A percentile compares a stretch with the other conserved stretches of the same genome.
phyloP scores from a whole-genome alignment of 345 rosid genomes.

The Sonneratia caseolaris region DNA sequence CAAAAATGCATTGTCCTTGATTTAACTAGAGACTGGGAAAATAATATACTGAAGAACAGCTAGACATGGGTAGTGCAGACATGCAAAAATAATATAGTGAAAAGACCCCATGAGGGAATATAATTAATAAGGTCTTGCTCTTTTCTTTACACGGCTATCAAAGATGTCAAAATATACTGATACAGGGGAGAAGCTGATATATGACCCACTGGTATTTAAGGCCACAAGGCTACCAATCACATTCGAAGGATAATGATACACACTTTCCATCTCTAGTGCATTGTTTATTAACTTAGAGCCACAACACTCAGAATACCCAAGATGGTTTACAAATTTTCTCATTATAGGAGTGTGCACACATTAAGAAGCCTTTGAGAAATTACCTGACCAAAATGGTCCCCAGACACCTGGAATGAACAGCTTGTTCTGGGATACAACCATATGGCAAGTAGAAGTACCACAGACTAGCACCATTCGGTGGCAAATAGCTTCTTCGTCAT shows the following conservation, averaged over 20 bases:
- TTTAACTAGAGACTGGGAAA: not conserved
- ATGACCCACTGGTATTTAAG: not conserved
- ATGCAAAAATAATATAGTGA: not conserved
- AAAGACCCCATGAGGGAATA: not conserved
- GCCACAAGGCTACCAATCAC: not conserved
- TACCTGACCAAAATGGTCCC: conserved; percentile 99
- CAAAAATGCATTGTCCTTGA: not conserved
- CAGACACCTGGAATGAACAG: conserved; percentile 93
- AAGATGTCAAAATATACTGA: not conserved
- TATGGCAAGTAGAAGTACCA: conserved; percentile 96
- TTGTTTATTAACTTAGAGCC: not conserved
- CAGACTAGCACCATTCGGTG: conserved; percentile 82
- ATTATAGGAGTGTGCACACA: not conserved
- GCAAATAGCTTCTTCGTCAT: conserved; percentile 60
- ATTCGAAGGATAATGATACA: not conserved
- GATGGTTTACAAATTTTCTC: not conserved
- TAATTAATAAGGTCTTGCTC: not conserved
- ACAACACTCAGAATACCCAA: not conserved
- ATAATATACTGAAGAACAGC: not conserved
- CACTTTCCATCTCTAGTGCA: not conserved
- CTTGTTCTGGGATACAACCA: conserved; percentile 80
- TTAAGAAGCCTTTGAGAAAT: not conserved
- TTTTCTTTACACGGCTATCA: not conserved
- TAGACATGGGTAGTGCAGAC: not conserved
- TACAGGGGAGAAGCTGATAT: not conserved